Percentiles rank a stretch among this genome's conserved stretches.
phyloP scores from a whole-genome alignment of 163 green algal genomes.

The Scenedesmus sp. region DNA sequence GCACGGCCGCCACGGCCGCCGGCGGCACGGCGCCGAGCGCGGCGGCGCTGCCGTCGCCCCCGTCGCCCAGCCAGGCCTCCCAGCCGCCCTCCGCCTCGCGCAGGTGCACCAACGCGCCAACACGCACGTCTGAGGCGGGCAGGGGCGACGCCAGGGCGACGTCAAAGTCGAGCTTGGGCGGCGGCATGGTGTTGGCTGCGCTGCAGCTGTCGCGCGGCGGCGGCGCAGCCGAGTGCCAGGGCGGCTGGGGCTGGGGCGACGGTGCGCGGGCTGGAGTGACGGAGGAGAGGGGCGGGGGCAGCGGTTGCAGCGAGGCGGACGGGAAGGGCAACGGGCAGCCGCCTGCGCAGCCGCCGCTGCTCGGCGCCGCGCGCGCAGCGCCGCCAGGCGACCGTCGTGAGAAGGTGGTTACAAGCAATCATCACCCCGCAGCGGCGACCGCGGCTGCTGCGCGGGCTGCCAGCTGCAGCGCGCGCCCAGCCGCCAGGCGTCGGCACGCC shows the following conservation, averaged over 20 bases:
- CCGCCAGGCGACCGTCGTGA: no score
- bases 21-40: background rate
- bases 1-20: background rate
- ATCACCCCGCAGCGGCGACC: conserved; percentile 11
- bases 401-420: conserved; percentile 25
- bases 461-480: no score
- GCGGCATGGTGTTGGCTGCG: no score
- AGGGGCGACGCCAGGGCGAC: background rate
- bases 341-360: background rate
- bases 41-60: background rate
- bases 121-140: background rate
- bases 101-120: background rate
- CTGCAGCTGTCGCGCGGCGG: no score
- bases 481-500: no score
- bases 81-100: background rate
- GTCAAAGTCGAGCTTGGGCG: conserved; percentile 29
- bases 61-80: background rate
- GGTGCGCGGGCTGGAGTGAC: no score
- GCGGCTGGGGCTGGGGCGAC: no score
- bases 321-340: no score
- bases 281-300: no score
- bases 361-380: no score
- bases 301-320: no score
- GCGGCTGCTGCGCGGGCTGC: conserved; percentile 14
- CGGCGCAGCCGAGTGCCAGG: no score